A percentile compares a stretch with the other conserved stretches of the same genome.
Conservation (phyloP, 106 monocot species). For the Hemerocallis citrina region DNA sequence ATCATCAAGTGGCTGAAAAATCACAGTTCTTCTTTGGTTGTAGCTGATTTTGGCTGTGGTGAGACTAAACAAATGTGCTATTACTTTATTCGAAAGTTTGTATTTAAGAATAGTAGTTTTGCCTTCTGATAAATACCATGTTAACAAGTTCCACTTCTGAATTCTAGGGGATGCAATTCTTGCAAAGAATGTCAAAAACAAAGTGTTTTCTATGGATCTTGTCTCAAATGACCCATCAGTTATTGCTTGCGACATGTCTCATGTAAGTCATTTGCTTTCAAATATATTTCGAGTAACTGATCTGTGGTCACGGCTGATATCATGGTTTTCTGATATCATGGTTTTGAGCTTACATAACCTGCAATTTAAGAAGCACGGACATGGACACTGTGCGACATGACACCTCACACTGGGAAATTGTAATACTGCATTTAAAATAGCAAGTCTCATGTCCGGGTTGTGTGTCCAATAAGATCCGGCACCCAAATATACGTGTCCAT, state of each 20-base stretch:
- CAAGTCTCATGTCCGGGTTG: not conserved
- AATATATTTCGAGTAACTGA: not conserved
- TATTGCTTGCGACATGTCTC: constrained; percentile 96
- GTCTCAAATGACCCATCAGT: constrained; percentile 87
- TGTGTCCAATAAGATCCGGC: not conserved
- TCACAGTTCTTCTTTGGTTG: constrained; percentile 45
- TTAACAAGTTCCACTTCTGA: not conserved
- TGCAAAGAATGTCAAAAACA: constrained; percentile 75
- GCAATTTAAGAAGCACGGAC: not conserved
- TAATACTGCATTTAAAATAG: not conserved
- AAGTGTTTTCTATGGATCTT: constrained; percentile 95
- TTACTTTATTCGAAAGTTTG: not conserved
- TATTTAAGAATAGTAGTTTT: not conserved
- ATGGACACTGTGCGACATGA: no score
- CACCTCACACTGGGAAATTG: no score
- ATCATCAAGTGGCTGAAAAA: constrained; percentile 82
- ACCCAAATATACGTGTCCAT: no score
- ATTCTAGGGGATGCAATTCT: constrained; percentile 75
- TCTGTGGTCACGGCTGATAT: no score
- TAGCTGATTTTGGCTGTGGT: constrained; percentile 99
- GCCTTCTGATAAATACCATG: not conserved
- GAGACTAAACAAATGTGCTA: constrained; percentile 15
- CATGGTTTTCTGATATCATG: not conserved
- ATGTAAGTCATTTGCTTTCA: not conserved
- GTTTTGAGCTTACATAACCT: not conserved